These are phyloP conservation scores for Lactifluus piperatus DNA, from an alignment of 768 basidiomycete species.

Conservation along the genomic window DNA sequence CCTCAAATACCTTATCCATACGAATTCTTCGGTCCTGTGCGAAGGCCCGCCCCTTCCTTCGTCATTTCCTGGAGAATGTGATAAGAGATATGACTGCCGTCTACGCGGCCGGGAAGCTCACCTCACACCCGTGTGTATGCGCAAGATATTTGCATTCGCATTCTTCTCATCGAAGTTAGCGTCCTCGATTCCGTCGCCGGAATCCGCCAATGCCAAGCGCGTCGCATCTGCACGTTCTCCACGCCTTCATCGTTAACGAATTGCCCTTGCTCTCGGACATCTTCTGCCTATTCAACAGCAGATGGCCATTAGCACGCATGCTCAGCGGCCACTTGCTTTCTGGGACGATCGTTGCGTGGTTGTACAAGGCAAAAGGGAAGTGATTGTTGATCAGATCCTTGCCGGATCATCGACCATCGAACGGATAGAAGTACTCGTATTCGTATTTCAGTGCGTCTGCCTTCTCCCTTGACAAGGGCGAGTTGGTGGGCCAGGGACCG, in stretches of 20 bases:
- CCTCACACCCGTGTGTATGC: conserved; percentile 94
- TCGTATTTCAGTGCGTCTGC: conserved; percentile 84
- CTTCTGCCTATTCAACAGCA: no score
- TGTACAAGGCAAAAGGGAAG: conserved; percentile 89
- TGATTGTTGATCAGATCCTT: conserved; percentile 97
- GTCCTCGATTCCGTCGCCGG: no score
- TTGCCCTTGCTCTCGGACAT: no score
- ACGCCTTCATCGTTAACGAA: no score
- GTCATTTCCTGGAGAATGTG: no score
- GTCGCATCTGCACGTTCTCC: conserved; percentile 92
- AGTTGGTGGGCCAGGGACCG: no score
- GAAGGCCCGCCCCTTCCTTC: conserved; percentile 58
- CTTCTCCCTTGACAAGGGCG: no score
- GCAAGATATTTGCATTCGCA: conserved; percentile 92
- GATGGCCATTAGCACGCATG: no score
- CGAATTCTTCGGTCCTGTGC: conserved; percentile 55
- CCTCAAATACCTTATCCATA: conserved; percentile 83
- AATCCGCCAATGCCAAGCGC: conserved; percentile 89
- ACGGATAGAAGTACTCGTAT: conserved; percentile 96
- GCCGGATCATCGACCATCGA: conserved; percentile 95
- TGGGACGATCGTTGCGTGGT: conserved; percentile 91
- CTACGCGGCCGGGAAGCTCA: conserved; percentile 29
- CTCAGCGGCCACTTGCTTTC: no score
- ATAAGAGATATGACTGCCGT: neutral
- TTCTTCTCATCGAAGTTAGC: no score